These are phyloP conservation scores for Globisporangium rhizosaccharum DNA, from an alignment of 352 stramenopile genomes.

Conservation along the genomic window DNA sequence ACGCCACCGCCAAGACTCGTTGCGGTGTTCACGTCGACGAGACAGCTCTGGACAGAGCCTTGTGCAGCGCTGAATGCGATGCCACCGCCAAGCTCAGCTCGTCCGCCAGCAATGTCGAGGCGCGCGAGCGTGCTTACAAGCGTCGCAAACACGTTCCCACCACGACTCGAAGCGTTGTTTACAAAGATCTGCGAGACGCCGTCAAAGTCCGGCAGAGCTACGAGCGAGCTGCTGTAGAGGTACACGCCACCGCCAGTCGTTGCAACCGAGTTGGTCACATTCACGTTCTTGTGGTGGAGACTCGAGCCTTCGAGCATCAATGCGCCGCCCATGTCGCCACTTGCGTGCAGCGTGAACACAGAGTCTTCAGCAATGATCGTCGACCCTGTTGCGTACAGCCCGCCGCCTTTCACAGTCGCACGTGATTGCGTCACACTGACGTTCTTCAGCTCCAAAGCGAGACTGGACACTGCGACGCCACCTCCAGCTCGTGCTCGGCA, in stretches of 20 bases:
- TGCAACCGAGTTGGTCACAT: constrained; percentile 13
- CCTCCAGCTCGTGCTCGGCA: constrained; percentile 5
- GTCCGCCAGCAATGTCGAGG: constrained; percentile 4
- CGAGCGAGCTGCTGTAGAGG: constrained; percentile 15
- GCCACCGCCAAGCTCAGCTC: constrained; percentile 16
- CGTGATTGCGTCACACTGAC: background rate
- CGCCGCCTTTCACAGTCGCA: constrained; percentile 20
- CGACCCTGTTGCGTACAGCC: constrained; percentile 17
- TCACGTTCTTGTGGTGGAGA: constrained; percentile 23
- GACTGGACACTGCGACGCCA: background rate
- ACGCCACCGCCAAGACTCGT: constrained; percentile 5
- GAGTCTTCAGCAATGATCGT: constrained; percentile 4
- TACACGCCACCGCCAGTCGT: constrained; percentile 36
- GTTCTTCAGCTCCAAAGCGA: background rate
- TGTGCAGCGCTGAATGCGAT: constrained; percentile 1
- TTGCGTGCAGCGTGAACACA: constrained; percentile 6
- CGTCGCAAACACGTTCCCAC: constrained; percentile 13
- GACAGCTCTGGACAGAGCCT: background rate
- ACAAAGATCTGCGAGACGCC: background rate
- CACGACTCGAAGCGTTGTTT: constrained; percentile 10
- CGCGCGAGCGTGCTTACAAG: background rate
- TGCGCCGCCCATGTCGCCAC: constrained; percentile 20
- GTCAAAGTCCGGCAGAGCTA: background rate
- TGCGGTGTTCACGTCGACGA: constrained; percentile 3
- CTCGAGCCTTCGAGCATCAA: constrained; percentile 20